Conservation (phyloP, 164 flowering plant species). For the Magnolia officinalis region DNA sequence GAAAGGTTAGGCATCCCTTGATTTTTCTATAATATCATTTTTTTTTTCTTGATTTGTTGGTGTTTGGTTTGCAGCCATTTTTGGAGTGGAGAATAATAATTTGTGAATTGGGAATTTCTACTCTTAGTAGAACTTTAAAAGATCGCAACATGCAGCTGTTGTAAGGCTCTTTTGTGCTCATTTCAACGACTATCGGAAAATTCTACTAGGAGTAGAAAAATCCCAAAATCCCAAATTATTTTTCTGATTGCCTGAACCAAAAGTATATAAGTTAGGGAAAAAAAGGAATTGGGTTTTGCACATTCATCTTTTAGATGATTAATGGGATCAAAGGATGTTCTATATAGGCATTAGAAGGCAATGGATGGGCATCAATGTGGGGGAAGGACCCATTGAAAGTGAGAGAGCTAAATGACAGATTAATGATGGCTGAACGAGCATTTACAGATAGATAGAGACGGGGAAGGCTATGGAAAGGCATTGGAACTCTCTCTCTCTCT, state of each 20-base stretch:
- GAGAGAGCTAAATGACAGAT: slow-evolving; percentile 65
- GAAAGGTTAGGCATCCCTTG: slow-evolving; percentile 38
- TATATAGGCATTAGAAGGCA: slow-evolving; percentile 36
- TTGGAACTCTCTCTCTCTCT: slow-evolving; percentile 17
- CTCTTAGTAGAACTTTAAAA: neutral
- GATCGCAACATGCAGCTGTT: too few species aligned
- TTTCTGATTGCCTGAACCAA: too few species aligned
- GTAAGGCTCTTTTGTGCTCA: too few species aligned
- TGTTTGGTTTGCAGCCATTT: neutral
- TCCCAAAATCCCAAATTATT: too few species aligned
- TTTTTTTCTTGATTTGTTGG: neutral
- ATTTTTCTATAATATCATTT: neutral
- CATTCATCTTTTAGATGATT: too few species aligned
- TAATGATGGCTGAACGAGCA: slow-evolving; percentile 83
- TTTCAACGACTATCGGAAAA: too few species aligned
- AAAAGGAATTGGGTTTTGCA: too few species aligned
- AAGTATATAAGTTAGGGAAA: too few species aligned
- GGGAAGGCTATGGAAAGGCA: slow-evolving; percentile 62
- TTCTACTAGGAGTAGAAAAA: too few species aligned
- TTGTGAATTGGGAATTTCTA: neutral
- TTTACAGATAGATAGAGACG: slow-evolving; percentile 56
- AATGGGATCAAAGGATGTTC: too few species aligned
- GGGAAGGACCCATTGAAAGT: slow-evolving; percentile 28
- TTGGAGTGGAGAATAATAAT: neutral
- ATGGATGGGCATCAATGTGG: slow-evolving; percentile 39